Evolutionary conservation across 208 protist genomes (phyloP).

Genomic region (Trypanosoma mega): DNA sequence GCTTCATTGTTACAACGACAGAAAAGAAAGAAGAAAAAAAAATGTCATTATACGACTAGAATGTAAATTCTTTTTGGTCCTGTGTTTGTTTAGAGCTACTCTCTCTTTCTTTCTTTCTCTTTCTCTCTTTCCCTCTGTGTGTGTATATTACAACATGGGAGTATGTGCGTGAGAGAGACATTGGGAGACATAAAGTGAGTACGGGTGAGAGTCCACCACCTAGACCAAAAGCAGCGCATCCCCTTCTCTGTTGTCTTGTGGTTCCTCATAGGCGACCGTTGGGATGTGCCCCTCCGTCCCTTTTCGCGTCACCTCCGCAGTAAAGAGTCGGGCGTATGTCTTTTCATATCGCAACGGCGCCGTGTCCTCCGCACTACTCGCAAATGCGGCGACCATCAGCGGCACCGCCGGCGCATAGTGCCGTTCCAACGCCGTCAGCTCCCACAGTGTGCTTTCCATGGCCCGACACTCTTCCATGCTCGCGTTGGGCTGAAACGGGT

Average conservation of each 20-base stretch:
- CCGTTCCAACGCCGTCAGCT: constrained; percentile 80
- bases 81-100: background rate
- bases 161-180: background rate
- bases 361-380: constrained; percentile 80
- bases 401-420: constrained; percentile 86
- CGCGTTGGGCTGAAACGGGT: constrained; percentile 61
- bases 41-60: no score
- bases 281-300: constrained; percentile 58
- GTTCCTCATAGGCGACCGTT: constrained; percentile 68
- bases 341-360: constrained; percentile 83
- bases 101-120: background rate
- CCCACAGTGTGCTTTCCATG: constrained; percentile 84
- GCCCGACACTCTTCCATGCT: constrained; percentile 50
- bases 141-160: background rate
- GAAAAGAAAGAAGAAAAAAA: constrained; percentile 4
- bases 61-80: background rate
- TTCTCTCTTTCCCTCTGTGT: constrained; percentile 1
- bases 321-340: constrained; percentile 83
- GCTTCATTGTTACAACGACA: background rate
- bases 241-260: constrained; percentile 23
- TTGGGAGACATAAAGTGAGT: background rate
- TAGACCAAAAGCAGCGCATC: constrained; percentile 45
- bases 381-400: constrained; percentile 83
- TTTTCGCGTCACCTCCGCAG: constrained; percentile 71
- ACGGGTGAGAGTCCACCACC: no score